Evolutionary conservation across 441 rosid species (phyloP).

Genomic region (Adansonia grandidieri): DNA sequence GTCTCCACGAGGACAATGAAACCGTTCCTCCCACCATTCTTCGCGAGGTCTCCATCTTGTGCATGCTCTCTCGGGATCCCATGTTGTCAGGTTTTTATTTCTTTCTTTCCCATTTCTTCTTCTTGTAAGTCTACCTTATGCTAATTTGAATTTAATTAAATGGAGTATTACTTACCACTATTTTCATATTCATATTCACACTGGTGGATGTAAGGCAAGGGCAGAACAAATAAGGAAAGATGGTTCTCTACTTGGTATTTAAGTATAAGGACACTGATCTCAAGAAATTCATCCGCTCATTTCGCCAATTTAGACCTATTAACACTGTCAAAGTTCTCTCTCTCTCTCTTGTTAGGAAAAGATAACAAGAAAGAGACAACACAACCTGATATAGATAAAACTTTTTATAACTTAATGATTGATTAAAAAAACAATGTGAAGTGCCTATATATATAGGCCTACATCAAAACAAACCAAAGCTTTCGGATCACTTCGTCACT

Average conservation of each 20-base stretch:
- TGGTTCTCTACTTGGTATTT: constrained; percentile 91
- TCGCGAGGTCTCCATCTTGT: constrained; percentile 96
- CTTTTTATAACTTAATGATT: too few relatives aligned
- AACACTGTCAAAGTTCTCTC: constrained; percentile 56
- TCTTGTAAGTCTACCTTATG: background rate
- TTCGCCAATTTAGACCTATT: constrained; percentile 66
- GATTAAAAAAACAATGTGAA: too few relatives aligned
- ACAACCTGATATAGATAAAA: too few relatives aligned
- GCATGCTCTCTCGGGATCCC: constrained; percentile 97
- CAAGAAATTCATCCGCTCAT: constrained; percentile 83
- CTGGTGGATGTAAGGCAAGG: constrained; percentile 95
- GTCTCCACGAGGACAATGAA: constrained; percentile 97
- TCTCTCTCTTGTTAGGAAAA: background rate
- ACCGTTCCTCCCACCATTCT: constrained; percentile 99
- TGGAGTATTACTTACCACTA: too few relatives aligned
- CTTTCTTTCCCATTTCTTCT: background rate
- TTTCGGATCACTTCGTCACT: too few relatives aligned
- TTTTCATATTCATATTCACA: constrained; percentile 40
- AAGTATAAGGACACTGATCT: constrained; percentile 96
- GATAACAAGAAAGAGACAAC: too few relatives aligned
- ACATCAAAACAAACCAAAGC: too few relatives aligned
- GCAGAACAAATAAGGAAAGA: constrained; percentile 81
- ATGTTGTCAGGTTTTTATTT: constrained; percentile 66
- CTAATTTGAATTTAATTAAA: background rate
- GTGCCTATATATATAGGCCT: too few relatives aligned